Conservation (phyloP, 495 filamentous ascomycete genomes). For the Penicillium odoratum region DNA sequence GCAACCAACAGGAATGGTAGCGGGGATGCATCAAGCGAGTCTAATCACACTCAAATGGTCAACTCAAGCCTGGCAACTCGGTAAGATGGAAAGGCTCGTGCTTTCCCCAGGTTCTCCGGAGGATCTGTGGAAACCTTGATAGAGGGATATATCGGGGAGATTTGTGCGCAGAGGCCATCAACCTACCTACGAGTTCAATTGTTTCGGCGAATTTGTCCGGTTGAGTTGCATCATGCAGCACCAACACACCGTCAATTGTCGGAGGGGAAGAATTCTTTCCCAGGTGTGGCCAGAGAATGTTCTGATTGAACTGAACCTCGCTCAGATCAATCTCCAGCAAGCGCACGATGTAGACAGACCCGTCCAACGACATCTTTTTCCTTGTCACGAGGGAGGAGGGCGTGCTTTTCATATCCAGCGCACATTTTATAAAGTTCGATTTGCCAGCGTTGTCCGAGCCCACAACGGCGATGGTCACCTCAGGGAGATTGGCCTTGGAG, state of each 20-base stretch:
- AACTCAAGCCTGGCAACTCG: constrained; percentile 4
- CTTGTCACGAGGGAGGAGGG: constrained; percentile 58
- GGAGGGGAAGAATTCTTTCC: constrained; percentile 65
- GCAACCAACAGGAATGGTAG: constrained; percentile 77
- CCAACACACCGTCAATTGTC: constrained; percentile 76
- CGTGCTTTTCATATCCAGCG: constrained; percentile 65
- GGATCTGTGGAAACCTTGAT: not conserved
- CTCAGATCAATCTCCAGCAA: constrained; percentile 69
- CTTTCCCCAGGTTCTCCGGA: constrained; percentile 1
- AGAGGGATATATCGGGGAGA: constrained; percentile 1
- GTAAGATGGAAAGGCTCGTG: not conserved
- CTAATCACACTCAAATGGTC: constrained; percentile 40
- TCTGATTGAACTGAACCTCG: constrained; percentile 43
- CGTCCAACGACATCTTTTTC: constrained; percentile 76
- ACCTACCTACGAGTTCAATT: constrained; percentile 58
- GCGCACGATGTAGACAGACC: constrained; percentile 72
- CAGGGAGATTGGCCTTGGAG: constrained; percentile 31
- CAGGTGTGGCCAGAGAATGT: constrained; percentile 75
- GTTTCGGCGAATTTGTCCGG: constrained; percentile 66
- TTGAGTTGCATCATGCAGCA: constrained; percentile 84
- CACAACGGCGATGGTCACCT: constrained; percentile 84
- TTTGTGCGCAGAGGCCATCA: not conserved
- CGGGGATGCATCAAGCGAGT: constrained; percentile 62
- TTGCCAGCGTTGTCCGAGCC: constrained; percentile 82
- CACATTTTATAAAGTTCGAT: constrained; percentile 82